phyloP scores from a whole-genome alignment of 2,329 filamentous ascomycete species.

The Hymenoscyphus fraxineus region DNA sequence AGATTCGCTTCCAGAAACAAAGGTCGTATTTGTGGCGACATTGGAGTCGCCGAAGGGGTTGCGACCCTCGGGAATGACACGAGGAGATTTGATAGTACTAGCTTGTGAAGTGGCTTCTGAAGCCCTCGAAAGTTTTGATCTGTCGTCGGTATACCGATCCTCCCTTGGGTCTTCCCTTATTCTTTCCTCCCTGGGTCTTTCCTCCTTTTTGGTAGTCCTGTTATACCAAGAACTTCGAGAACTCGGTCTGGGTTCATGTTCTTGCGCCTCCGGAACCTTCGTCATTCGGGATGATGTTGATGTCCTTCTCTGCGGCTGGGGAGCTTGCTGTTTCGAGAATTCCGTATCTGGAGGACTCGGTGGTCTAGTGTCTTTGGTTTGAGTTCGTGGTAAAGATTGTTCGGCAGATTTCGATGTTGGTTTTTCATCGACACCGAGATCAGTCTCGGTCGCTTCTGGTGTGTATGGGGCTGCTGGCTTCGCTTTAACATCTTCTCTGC shows the following conservation, averaged over 20 bases:
- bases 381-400: slow-evolving; percentile 36
- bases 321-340: slow-evolving; percentile 40
- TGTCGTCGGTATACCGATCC: slow-evolving; percentile 39
- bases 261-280: slow-evolving; percentile 38
- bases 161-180: not conserved
- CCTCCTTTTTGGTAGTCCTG: slow-evolving; percentile 18
- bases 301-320: slow-evolving; percentile 29
- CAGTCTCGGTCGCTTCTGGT: slow-evolving; percentile 72
- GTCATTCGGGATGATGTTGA: slow-evolving; percentile 33
- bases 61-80: slow-evolving; percentile 34
- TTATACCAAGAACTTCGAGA: slow-evolving; percentile 45
- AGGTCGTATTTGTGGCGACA: slow-evolving; percentile 15
- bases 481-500: slow-evolving; percentile 35
- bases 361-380: slow-evolving; percentile 47
- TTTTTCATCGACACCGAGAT: slow-evolving; percentile 53
- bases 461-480: slow-evolving; percentile 46
- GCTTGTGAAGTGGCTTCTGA: slow-evolving; percentile 42
- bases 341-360: slow-evolving; percentile 64
- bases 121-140: slow-evolving; percentile 51
- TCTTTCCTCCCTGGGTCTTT: not conserved
- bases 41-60: slow-evolving; percentile 22
- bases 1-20: slow-evolving; percentile 29
- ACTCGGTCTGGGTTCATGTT: slow-evolving; percentile 38
- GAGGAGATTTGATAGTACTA: slow-evolving; percentile 48
- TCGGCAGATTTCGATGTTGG: slow-evolving; percentile 47